Conservation (phyloP, 192 early-diverging fungal genomes). For the Coemansia sp. region DNA sequence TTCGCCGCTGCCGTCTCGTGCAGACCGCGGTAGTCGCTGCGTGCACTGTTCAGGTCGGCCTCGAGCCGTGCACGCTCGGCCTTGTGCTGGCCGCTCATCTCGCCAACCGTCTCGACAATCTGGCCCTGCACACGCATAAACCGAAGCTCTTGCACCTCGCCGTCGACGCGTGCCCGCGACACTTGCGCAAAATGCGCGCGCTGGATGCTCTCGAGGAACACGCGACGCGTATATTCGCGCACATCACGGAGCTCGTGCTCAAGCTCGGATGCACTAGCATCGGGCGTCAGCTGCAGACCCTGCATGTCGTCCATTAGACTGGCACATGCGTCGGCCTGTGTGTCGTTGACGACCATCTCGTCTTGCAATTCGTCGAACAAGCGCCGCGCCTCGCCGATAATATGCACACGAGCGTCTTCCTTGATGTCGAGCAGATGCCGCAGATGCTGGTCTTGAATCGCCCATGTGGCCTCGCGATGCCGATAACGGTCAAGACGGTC, state of each 20-base stretch:
- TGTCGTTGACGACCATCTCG: slow-evolving; percentile 13
- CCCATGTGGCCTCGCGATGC: slow-evolving; percentile 30
- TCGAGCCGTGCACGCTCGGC: slow-evolving; percentile 21
- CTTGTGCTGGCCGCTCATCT: slow-evolving; percentile 41
- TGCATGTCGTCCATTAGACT: slow-evolving; percentile 26
- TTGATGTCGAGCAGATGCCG: slow-evolving; percentile 16
- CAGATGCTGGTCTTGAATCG: slow-evolving; percentile 20
- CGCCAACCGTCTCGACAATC: slow-evolving; percentile 39
- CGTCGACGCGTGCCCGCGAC: slow-evolving; percentile 6
- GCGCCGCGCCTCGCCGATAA: slow-evolving; percentile 38
- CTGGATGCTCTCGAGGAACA: slow-evolving; percentile 28
- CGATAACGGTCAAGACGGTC: slow-evolving; percentile 27
- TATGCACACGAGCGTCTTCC: slow-evolving; percentile 45
- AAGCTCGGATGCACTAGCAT: background rate
- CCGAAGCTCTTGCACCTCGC: slow-evolving; percentile 28
- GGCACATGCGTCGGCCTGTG: slow-evolving; percentile 23
- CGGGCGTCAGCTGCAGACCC: slow-evolving; percentile 10
- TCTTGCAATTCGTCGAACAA: slow-evolving; percentile 46
- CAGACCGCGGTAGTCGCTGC: slow-evolving; percentile 24
- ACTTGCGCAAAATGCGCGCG: slow-evolving; percentile 17
- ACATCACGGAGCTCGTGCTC: slow-evolving; percentile 10
- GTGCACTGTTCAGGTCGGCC: slow-evolving; percentile 11
- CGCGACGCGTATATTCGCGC: slow-evolving; percentile 11
- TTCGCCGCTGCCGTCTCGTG: slow-evolving; percentile 25
- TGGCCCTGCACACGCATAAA: slow-evolving; percentile 40